Base-by-base conservation (phyloP, 1,284 basidiomycete genomes). In the Leccinum holopus region DNA sequence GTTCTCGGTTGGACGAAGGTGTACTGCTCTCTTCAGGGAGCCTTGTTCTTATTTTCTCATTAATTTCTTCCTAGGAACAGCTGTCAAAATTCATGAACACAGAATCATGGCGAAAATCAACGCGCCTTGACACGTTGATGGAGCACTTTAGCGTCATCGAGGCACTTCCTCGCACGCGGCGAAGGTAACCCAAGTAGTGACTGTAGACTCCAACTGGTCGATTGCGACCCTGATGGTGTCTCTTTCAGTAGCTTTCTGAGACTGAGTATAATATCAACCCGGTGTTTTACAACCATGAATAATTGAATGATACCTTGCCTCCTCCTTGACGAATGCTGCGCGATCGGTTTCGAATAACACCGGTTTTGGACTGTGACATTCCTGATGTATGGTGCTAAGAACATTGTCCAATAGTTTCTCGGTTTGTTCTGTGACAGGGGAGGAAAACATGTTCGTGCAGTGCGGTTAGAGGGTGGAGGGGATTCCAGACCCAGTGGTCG, bases 371-470 rank as follows among this genome's bases (percentile, higher is more conserved):
- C 3, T 2, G 55, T 55, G 1, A 14, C 16, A 37, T 0, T 69
- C 68, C 1, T 57, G 1, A 1, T 4, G 37, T 25, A 71, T 14
- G 0, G 21, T 21, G 0, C 2, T 16, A 3, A 70, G 54, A 5
- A 67, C 52, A 0, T 71, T 55, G 2, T 70, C 52, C 10, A 69
- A 37, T 4, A 57, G 1, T 0, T 56, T 32, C 5, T 67, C 62
- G 1, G 55, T 18, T 53, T 60, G 53, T 30, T 44, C 52, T 5
- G 6, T 57, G 25, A 44, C 4, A n/a, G 58, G 37, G n/a, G 67
- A 58, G 35, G 54, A 66, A 2, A 44, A 52, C 70, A 69, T 72
- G 25, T 62, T 35, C 35, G 51, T 2, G 28, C n/a, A 4, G 8
- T 28, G 9, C 5, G 25, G 54, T 55, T 21, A n/a, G 25, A 21